Conservation (phyloP, 352 stramenopile species). For the Phytophthora chlamydospora region DNA sequence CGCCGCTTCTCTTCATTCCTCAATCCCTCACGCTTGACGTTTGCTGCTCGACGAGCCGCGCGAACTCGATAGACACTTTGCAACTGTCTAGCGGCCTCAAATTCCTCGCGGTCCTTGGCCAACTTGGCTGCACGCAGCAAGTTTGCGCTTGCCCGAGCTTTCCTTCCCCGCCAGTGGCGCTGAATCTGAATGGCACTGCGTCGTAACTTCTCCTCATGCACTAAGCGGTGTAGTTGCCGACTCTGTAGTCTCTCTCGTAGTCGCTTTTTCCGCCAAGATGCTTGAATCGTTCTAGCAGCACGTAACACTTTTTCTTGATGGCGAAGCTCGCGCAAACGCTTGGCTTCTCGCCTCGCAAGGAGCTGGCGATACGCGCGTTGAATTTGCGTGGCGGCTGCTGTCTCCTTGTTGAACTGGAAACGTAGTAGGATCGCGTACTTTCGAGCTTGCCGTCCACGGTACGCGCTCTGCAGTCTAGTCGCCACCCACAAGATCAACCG, state of each 20-base stretch:
- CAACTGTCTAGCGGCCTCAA: constrained; percentile 62
- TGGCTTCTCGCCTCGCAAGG: constrained; percentile 16
- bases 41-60: constrained; percentile 44
- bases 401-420: constrained; percentile 61
- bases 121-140: constrained; percentile 40
- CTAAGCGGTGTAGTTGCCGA: constrained; percentile 24
- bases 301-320: constrained; percentile 25
- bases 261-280: constrained; percentile 50
- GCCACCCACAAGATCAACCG: constrained; percentile 58
- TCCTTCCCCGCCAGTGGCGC: constrained; percentile 69
- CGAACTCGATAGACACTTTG: constrained; percentile 63
- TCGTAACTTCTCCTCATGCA: constrained; percentile 30
- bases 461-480: constrained; percentile 67
- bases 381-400: constrained; percentile 59
- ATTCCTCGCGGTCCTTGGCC: constrained; percentile 37
- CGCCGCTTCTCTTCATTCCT: constrained; percentile 30
- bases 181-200: constrained; percentile 70
- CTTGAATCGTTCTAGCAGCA: constrained; percentile 47
- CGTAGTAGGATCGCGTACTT: constrained; percentile 47
- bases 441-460: constrained; percentile 62
- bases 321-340: constrained; percentile 21
- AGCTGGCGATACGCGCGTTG: constrained; percentile 49
- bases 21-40: constrained; percentile 44
- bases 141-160: constrained; percentile 34
- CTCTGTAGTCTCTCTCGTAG: constrained; percentile 38